These are phyloP conservation scores for Fusarium sp. DNA, from an alignment of 2,329 filamentous ascomycete species.

Conservation along the genomic window DNA sequence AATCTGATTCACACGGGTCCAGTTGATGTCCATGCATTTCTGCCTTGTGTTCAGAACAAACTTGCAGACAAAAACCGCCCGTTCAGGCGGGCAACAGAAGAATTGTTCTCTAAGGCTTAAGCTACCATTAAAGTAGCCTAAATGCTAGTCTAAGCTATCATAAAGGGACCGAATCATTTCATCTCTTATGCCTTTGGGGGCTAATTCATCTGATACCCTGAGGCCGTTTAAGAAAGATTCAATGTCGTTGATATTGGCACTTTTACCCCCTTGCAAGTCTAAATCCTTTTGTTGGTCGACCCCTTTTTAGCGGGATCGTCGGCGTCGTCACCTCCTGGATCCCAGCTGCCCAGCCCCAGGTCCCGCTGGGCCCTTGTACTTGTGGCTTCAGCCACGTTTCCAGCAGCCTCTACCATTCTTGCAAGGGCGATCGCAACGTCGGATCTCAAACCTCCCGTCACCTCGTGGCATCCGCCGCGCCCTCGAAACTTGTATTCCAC, in stretches of 20 bases:
- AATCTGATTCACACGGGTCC: background rate
- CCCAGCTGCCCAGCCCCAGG: background rate
- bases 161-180: no score
- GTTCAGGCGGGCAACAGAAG: no score
- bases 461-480: slow-evolving; percentile 17
- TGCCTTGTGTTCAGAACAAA: background rate
- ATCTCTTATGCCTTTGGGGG: no score
- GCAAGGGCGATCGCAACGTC: slow-evolving; percentile 20
- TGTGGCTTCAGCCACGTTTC: slow-evolving; percentile 34
- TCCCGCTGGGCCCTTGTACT: slow-evolving; percentile 11
- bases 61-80: background rate
- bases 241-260: slow-evolving; percentile 20
- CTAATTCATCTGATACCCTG: no score
- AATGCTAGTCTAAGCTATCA: no score
- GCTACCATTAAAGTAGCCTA: no score
- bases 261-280: slow-evolving; percentile 26
- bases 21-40: background rate
- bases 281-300: slow-evolving; percentile 17
- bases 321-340: slow-evolving; percentile 31
- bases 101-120: no score
- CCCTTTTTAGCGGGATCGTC: slow-evolving; percentile 40
- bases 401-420: slow-evolving; percentile 12
- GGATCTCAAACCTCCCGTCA: slow-evolving; percentile 19
- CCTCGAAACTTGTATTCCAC: background rate
- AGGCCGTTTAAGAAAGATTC: background rate